Base-by-base conservation (phyloP, 2,329 filamentous ascomycete species). In the Aspergillus aculeatus region DNA sequence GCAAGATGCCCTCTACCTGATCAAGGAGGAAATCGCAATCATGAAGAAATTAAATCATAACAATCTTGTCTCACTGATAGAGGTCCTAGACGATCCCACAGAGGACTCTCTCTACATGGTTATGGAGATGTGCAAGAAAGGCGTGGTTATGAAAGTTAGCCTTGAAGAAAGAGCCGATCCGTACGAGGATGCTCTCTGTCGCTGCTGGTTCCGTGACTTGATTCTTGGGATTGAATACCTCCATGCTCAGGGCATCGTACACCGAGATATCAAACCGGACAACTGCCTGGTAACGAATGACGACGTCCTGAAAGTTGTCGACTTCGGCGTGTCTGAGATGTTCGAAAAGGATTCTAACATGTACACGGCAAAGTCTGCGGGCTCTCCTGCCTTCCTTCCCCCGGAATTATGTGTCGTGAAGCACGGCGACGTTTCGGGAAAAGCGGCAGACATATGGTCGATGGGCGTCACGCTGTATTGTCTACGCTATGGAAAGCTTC, bases 321-420 rank as follows among this genome's bases (percentile, higher is more conserved):
- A 98, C 75, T 99, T 99, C 81, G 95, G 95, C n/a, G 95, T 98
- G 7, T 98, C 94, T 1, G 94, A 99, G 73, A 97, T 99, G 88
- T 99, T 99, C 68, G 89, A 94, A 71, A 96, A 96, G 73, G 82
- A 89, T 59, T 86, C 84, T 2, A 84, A 91, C 50, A 98, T 98
- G 95, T 88, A 87, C 73, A 96, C 92, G 0, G 88, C 89, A 60
- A 99, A 98, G 77, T 94, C 92, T 3, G 93, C 93, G 11, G 95
- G 95, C 1, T 97, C 93, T 3, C 95, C 95, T 0, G 95, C 95
- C 0, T 99, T 99, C 70, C 84, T 98, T 59, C 91, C 95, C 0
- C 95, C 95, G 0, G 95, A 99, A 75, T 81, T 99, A 12, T 99
- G 95, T 70, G 88, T 93, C 23, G 86, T 87, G 7, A 92, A 86